Conservation (phyloP, 2,329 filamentous ascomycete species). For the Colletotrichum sp. region DNA sequence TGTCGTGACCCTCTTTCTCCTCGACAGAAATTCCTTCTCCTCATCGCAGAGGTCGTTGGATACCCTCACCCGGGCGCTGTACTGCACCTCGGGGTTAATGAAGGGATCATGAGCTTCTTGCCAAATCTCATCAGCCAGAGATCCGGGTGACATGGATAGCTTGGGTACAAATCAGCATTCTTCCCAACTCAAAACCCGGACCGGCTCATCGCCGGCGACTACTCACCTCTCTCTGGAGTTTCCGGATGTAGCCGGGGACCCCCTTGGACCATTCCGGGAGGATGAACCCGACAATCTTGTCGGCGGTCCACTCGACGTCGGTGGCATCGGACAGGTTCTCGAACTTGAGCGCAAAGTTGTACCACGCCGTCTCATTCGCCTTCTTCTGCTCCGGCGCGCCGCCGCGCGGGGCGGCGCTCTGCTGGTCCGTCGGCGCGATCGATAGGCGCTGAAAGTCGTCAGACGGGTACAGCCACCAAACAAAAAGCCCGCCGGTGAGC, state of each 20-base stretch:
- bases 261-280: constrained; percentile 82
- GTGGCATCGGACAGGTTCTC: constrained; percentile 59
- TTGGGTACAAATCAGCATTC: neutral
- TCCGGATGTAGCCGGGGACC: constrained; percentile 78
- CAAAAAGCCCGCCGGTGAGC: constrained; percentile 39
- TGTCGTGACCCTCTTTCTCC: constrained; percentile 71
- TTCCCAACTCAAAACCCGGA: neutral
- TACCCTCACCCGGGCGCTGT: constrained; percentile 81
- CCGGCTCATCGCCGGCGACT: rapidly evolving
- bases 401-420: constrained; percentile 3
- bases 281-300: constrained; percentile 71
- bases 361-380: constrained; percentile 47
- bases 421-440: constrained; percentile 2
- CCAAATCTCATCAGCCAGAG: constrained; percentile 93
- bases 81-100: constrained; percentile 85
- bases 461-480: constrained; percentile 49
- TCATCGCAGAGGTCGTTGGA: constrained; percentile 82
- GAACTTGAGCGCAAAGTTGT: constrained; percentile 50
- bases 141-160: constrained; percentile 84
- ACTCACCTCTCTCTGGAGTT: constrained; percentile 75
- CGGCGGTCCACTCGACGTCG: constrained; percentile 62
- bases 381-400: constrained; percentile 21
- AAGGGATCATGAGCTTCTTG: constrained; percentile 83
- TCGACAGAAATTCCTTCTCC: constrained; percentile 75
- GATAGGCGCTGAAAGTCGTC: constrained; percentile 46